Evolutionary conservation across 495 filamentous ascomycete genomes (phyloP), one percentile per base, ranked within the genome.

Genomic region (Pseudoneurospora amorphoporcata): DNA sequence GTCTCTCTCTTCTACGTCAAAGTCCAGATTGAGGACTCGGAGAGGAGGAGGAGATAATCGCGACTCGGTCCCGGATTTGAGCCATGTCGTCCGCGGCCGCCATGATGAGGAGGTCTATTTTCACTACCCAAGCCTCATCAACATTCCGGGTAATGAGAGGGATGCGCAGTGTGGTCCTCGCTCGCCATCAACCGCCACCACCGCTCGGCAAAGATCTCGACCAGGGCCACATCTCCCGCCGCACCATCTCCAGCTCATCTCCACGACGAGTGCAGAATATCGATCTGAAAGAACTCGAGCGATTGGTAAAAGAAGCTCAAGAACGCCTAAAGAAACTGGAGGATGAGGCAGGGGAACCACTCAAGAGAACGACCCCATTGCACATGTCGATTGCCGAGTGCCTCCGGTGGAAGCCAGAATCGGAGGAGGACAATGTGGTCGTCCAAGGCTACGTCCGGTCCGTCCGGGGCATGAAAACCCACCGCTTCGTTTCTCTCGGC

Each of bases 371-470:
- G 12, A 10, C 6, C 53, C 29, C 47, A 29, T 37, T 32, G 29
- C 53, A 65, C 2, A 35, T 65, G 53, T 73, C 78, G 39, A 69
- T 83, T 42, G 77, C 78, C 41, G 73, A 78, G 70, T 73, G 80
- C 0, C 77, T 82, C 16, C 71, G 78, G 39, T 82, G 79, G 79
- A 75, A 76, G 53, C 80, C 80, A 16, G 39, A 70, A 23, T 61
- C 73, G 38, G 72, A 71, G 14, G 75, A 70, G 16, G 76, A 76
- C 4, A 45, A 81, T 71, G 83, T 85, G 9, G 79, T 82, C 61
- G 83, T 97, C 73, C 86, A 92, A 77, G 95, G 95, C 41, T 94
- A 90, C 81, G 84, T 98, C 73, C 89, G 92, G 68, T 93, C 93
- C 17, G 89, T 98, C 71, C 88, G 96, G 71, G 91, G 92, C 76